Evolutionary conservation across 2,329 filamentous ascomycete species (phyloP), one percentile per base, ranked within the genome.

Genomic region (Teratosphaeria gauchensis): DNA sequence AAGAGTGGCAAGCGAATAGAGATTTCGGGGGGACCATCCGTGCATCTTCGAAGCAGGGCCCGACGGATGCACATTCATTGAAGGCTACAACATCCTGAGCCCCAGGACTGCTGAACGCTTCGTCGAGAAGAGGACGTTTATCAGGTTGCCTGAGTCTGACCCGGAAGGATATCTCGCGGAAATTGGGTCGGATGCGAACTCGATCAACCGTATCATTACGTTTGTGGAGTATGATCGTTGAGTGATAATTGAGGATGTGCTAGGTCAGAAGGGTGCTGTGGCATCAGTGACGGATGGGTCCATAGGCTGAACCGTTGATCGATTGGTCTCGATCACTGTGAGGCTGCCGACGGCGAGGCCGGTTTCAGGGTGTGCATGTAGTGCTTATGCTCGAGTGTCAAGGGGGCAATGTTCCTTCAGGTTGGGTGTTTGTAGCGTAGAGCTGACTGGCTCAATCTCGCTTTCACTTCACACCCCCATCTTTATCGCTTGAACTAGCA

Each of bases 1-100:
- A n/a, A 9, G 31, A 31, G 21, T 30, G 19, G 30, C 9, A 24
- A 19, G 28, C 6, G 52, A 16, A 28, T 52, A 11, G 52, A 38
- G 33, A 38, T 38, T 38, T 8, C 33, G 14, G 33, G 24, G 24
- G 14, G 31, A 51, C 31, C 30, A 55, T 19, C 16, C 33, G 8
- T 58, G 55, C 57, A 51, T 33, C 4, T 53, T 53, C 31, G 30
- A 16, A 28, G 30, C 57, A 4, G 57, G 57, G 2, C 16, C 28
- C 9, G 38, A 30, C 12, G 57, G 57, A 53, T 58, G 57, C 31
- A 31, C 16, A 6, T 58, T 58, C 46, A 53, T 58, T 28, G 57
- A 58, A 28, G 57, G 57, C 7, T 53, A 58, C 33, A 55, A 4
- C 11, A n/a, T 55, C 8, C 28, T 58, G 4, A 58, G 57, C 21